phyloP scores from a whole-genome alignment of 2,329 filamentous ascomycete species.

The Knufia fluminis region DNA sequence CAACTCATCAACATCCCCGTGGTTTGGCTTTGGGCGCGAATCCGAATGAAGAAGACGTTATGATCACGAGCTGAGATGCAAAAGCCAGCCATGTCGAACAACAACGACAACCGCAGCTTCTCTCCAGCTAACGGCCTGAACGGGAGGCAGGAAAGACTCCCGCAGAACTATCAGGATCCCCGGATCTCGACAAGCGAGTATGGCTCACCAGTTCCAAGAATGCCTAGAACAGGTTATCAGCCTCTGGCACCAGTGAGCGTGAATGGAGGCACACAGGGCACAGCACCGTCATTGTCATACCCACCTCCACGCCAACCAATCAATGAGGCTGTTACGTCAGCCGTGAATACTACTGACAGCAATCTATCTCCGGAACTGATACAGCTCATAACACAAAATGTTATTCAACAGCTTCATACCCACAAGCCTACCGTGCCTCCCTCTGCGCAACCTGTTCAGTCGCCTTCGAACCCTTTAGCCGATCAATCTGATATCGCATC shows the following conservation, averaged over 20 bases:
- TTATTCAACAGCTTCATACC: slow-evolving; percentile 50
- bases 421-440: slow-evolving; percentile 28
- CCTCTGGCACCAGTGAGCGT: slow-evolving; percentile 13
- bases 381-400: slow-evolving; percentile 45
- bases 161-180: not conserved
- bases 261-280: slow-evolving; percentile 12
- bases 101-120: slow-evolving; percentile 1
- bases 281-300: slow-evolving; percentile 12
- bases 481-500: slow-evolving; percentile 31
- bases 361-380: slow-evolving; percentile 51
- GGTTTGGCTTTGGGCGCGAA: not conserved
- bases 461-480: not conserved
- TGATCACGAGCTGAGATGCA: not conserved
- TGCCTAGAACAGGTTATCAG: slow-evolving; percentile 12
- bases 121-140: not conserved
- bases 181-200: not conserved
- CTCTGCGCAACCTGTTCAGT: slow-evolving; percentile 24
- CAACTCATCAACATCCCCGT: not conserved
- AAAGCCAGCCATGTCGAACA: slow-evolving; percentile 4
- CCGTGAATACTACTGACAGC: slow-evolving; percentile 35
- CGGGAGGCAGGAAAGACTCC: not conserved
- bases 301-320: slow-evolving; percentile 36
- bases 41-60: not conserved
- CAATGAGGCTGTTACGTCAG: slow-evolving; percentile 49
- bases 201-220: not conserved